Evolutionary conservation across 1,284 basidiomycete genomes (phyloP), one percentile per base, ranked within the genome.

Genomic region (Xerocomus minutiporus): DNA sequence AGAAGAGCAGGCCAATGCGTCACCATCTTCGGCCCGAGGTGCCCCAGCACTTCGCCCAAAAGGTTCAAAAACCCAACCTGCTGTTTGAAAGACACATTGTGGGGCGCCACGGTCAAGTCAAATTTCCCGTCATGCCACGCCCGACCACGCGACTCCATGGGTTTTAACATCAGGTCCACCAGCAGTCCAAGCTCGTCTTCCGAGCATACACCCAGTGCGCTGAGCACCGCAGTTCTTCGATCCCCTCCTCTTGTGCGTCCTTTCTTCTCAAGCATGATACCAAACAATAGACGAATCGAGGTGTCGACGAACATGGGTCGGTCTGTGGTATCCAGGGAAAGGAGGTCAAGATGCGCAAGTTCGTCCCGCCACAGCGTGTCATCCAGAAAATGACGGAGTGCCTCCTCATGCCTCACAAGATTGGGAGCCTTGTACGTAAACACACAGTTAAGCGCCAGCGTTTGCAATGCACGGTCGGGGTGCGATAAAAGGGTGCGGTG

Each of bases 341-440:
- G 72, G 8, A 94, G 71, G 60, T 89, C 78, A 41, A 98, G 78
- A 17, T 83, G 78, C 1, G 86, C 79, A 5, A 99, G 79, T 61
- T 91, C 86, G 62, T 99, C 97, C 25, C 96, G 76, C 84, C 95
- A 97, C 55, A 88, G 78, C 13, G 84, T 86, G 45, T 93, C 88
- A 56, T 97, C 93, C 34, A 99, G 76, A 8, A 99, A 73, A 15
- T 77, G 77, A 26, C 77, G 78, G 20, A 98, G 73, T 15, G 78
- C 79, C 17, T 89, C 83, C 55, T 86, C 81, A 59, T 92, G 86
- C 0, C 84, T 75, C 0, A 74, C 55, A 6, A 98, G 75, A 43
- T 76, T 75, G 0, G 87, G 79, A 0, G 82, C 80, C 66, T 93
- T 95, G 78, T 92, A 98, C 0, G 91, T 88, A 39, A 93, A 73